Conservation (phyloP, 371 early-diverging fungal species). For the Haplosporangium sp. region DNA sequence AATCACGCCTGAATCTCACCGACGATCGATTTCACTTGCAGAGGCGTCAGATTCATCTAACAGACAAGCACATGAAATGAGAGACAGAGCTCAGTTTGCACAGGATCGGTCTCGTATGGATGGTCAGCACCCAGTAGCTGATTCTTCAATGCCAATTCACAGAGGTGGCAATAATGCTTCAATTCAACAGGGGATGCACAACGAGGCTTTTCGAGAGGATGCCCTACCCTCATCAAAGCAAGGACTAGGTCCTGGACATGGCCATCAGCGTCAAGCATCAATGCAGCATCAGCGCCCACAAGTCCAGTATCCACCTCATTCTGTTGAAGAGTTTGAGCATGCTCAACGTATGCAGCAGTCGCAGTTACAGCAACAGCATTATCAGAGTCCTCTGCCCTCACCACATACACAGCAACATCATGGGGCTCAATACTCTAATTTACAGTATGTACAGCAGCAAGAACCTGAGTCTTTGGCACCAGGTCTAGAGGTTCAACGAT, state of each 20-base stretch:
- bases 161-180: not conserved
- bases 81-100: not conserved
- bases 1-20: constrained; percentile 22
- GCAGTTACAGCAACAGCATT: constrained; percentile 11
- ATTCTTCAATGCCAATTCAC: too few relatives aligned
- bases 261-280: constrained; percentile 17
- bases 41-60: constrained; percentile 4
- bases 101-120: not conserved
- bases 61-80: constrained; percentile 6
- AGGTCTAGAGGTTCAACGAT: not conserved
- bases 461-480: constrained; percentile 5
- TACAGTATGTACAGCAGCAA: constrained; percentile 4
- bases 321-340: constrained; percentile 18
- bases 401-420: not conserved
- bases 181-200: not conserved
- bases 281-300: not conserved
- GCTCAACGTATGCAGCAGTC: constrained; percentile 13
- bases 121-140: not conserved
- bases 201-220: not conserved
- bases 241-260: too few relatives aligned
- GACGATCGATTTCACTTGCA: constrained; percentile 10
- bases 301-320: not conserved
- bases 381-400: constrained; percentile 1
- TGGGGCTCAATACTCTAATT: not conserved
- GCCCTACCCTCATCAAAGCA: not conserved